Percentiles rank a stretch among this genome's conserved stretches.
These are phyloP conservation scores for Fistulinella cinereoalba DNA, from an alignment of 1,284 basidiomycete genomes.

Conservation along the genomic window DNA sequence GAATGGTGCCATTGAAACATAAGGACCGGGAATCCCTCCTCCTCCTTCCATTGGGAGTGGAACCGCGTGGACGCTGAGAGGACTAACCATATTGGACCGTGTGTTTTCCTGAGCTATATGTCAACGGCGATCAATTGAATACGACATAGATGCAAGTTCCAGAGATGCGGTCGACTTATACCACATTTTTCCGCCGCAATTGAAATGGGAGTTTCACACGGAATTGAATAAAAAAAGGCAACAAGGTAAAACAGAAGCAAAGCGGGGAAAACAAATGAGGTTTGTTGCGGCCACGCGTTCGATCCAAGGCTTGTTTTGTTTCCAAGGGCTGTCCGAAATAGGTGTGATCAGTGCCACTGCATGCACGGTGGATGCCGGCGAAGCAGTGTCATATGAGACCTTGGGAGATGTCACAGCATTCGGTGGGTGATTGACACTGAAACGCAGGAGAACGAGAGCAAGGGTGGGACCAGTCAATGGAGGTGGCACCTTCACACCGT, in stretches of 20 bases:
- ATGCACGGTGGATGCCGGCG: constrained; percentile 11
- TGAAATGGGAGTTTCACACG: constrained; percentile 20
- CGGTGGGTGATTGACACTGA: constrained; percentile 16
- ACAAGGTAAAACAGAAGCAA: constrained; percentile 8
- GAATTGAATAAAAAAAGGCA: constrained; percentile 14
- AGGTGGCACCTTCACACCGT: constrained; percentile 10
- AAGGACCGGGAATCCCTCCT: constrained; percentile 11
- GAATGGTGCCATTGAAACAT: constrained; percentile 8
- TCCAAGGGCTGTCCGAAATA: constrained; percentile 12
- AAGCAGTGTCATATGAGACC: constrained; percentile 10
- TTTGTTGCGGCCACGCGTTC: constrained; percentile 5
- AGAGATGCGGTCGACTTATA: constrained; percentile 19
- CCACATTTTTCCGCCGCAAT: constrained; percentile 4
- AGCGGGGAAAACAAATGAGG: constrained; percentile 15
- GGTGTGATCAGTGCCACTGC: constrained; percentile 2
- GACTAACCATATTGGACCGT: constrained; percentile 32
- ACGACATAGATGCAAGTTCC: constrained; percentile 33
- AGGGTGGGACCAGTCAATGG: too few relatives aligned
- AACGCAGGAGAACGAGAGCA: constrained; percentile 17
- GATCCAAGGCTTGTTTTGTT: constrained; percentile 12
- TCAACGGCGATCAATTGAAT: constrained; percentile 37
- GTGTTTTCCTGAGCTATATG: constrained; percentile 30
- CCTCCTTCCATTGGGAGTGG: constrained; percentile 16
- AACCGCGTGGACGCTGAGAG: constrained; percentile 28
- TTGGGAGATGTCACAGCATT: constrained; percentile 6